Evolutionary conservation across 2,329 filamentous ascomycete species (phyloP), one percentile per base, ranked within the genome.

Genomic region (Aspergillus alliaceus): DNA sequence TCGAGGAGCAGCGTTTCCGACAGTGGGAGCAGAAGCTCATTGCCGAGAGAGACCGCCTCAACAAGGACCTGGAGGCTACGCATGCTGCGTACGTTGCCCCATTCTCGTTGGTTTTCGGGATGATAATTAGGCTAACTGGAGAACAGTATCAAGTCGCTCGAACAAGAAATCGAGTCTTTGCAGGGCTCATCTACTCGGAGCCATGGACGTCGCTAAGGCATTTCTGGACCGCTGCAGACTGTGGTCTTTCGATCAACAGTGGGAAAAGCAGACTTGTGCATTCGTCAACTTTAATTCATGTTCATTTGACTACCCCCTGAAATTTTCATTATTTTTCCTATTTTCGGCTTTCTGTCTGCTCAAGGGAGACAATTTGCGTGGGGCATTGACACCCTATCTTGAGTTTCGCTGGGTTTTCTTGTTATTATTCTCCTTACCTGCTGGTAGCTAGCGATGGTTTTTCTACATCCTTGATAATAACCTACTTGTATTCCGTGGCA

Each of bases 11-110:
- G 82, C 88, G 95, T 66, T 99, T 99, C 88, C 88, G 96, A 79
- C 90, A 96, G 81, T 99, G 95, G 95, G 95, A 99, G 83, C 95
- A 99, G 87, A 98, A 98, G 86, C 90, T 99, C 77, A 99, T 99
- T 72, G 88, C 91, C 63, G 95, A 99, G 86, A 90, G 95, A 79
- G 96, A 99, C 79, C 91, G 95, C 69, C 87, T 99, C 81, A 99
- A 99, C 88, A 99, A 99, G 87, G 95, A 99, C 74, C 86, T 99
- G 77, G 95, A 99, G 83, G 90, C 91, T 79, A 98, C 93, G 67
- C 96, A 99, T 73, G 93, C 95, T 72, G 89, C 83, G 75, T 82
- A 79, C 61, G 78, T 77, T 57, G 47, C 34, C 14, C 51, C 22
- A 22, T 50, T 24, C 6, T 29, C 20, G 6, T 32, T 4, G 6